A percentile compares a stretch with the other conserved stretches of the same genome.
These are phyloP conservation scores for Plantago coronopus DNA, from an alignment of 305 asterid genomes.

Conservation along the genomic window DNA sequence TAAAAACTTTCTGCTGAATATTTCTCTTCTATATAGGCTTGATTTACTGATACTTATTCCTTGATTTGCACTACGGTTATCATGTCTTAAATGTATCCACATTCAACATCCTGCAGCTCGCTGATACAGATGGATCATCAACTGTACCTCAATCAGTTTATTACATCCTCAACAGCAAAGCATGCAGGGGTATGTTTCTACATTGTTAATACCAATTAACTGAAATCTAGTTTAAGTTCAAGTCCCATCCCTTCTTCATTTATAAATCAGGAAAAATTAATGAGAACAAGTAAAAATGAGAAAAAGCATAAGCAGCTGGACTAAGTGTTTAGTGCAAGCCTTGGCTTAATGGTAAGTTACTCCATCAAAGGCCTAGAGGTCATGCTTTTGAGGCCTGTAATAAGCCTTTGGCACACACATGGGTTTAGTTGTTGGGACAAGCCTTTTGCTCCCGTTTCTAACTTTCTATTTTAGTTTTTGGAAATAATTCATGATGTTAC, in stretches of 20 bases:
- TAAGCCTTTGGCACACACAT: too few relatives aligned
- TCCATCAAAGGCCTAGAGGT: neutral
- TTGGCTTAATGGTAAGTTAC: too few relatives aligned
- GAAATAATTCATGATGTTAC: neutral
- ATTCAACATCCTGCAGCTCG: slow-evolving; percentile 49
- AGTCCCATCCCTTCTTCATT: too few relatives aligned
- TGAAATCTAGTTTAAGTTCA: neutral
- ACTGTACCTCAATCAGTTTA: slow-evolving; percentile 80
- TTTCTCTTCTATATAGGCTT: slow-evolving; percentile 1
- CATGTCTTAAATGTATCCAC: slow-evolving; percentile 17
- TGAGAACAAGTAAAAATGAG: too few relatives aligned
- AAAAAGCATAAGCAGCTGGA: too few relatives aligned
- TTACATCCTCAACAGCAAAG: slow-evolving; percentile 75
- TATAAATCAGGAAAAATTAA: too few relatives aligned
- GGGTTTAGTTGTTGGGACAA: too few relatives aligned
- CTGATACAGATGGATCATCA: slow-evolving; percentile 96
- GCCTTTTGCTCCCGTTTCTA: too few relatives aligned
- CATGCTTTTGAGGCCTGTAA: neutral
- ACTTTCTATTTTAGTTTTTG: too few relatives aligned
- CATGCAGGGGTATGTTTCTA: slow-evolving; percentile 78
- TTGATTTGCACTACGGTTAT: slow-evolving; percentile 4
- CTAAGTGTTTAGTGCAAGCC: too few relatives aligned
- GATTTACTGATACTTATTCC: slow-evolving; percentile 1
- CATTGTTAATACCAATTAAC: slow-evolving; percentile 16
- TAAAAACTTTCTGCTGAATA: slow-evolving; percentile 21